Conservation (phyloP, 176 grass and related monocot genomes). For the Paspalum notatum region DNA sequence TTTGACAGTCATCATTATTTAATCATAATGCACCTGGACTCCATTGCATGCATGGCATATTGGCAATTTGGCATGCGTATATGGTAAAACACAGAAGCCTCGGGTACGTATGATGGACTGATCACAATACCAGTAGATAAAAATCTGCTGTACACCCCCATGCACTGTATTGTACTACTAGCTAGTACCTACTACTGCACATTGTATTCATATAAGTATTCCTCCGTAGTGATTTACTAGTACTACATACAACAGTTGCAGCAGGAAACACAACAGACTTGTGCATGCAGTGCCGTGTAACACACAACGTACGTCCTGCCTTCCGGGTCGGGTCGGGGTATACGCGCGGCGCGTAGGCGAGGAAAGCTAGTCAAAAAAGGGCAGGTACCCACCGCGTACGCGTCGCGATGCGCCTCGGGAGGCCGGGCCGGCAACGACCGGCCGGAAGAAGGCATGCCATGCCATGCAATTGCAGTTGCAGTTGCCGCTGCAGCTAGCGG, state of each 20-base stretch:
- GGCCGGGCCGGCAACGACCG: constrained; percentile 25
- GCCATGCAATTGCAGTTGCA: background rate
- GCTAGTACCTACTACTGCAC: too few species aligned
- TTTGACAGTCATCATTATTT: constrained; percentile 10
- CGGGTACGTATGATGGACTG: background rate
- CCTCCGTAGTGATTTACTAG: too few species aligned
- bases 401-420: constrained; percentile 13
- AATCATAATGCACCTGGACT: background rate
- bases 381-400: background rate
- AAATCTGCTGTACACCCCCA: too few species aligned
- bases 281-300: too few species aligned
- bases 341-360: background rate
- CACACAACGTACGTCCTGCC: too few species aligned
- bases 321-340: too few species aligned
- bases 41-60: background rate
- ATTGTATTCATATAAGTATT: too few species aligned
- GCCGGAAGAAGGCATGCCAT: constrained; percentile 22
- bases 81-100: too few species aligned
- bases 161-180: too few species aligned
- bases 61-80: too few species aligned
- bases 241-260: too few species aligned
- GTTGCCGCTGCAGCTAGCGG: background rate
- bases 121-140: background rate
- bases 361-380: constrained; percentile 21
- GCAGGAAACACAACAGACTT: too few species aligned